Base-by-base conservation (phyloP, 1,139 yeast genomes). In the Kluyveromyces sp. region DNA sequence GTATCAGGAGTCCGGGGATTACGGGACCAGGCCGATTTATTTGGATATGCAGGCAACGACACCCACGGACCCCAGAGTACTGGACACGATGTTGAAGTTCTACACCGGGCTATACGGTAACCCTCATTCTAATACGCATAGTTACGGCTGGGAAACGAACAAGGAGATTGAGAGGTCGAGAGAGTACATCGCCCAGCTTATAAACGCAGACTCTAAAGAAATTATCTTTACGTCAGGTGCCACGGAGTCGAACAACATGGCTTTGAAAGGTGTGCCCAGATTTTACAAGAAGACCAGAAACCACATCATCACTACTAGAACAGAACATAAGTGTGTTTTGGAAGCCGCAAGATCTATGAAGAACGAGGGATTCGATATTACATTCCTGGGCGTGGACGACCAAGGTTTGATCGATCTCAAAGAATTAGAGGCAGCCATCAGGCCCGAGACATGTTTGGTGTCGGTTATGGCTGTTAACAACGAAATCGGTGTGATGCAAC, bases 81-180 rank as follows among this genome's bases (percentile, higher is more conserved):
- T 94, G 56, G 99, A 92, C 64, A 84, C 79, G 55, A 92, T 94
- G 98, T 68, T 94, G 57, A 83, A 80, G 57, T 92, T 83, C 63
- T 88, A 81, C 66, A 89, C 97, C 3, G 97, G 96, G 12, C 73
- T 85, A 46, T 92, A 88, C 61, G 99, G 99, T 46, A 92, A 92
- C 64, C 98, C 98, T 12, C 99, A 92, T 65, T 87, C 96, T 3
- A 80, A 94, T 44, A 94, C 98, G 11, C 97, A 92, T 62, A 78
- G 95, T n/a, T 92, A 92, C 63, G 99, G 99, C 31, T 92, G 99
- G 99, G 99, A 92, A 68, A 85, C 98, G 4, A 96, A 89, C 47
- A 77, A 76, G 55, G 96, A 84, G 48, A 94, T 94, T 30, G 98
- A 92, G 61, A 71, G 70, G 45, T 95, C 98, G 3, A 78, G 99